phyloP scores from a whole-genome alignment of 2,329 filamentous ascomycete species.

The Didymella keratinophila region DNA sequence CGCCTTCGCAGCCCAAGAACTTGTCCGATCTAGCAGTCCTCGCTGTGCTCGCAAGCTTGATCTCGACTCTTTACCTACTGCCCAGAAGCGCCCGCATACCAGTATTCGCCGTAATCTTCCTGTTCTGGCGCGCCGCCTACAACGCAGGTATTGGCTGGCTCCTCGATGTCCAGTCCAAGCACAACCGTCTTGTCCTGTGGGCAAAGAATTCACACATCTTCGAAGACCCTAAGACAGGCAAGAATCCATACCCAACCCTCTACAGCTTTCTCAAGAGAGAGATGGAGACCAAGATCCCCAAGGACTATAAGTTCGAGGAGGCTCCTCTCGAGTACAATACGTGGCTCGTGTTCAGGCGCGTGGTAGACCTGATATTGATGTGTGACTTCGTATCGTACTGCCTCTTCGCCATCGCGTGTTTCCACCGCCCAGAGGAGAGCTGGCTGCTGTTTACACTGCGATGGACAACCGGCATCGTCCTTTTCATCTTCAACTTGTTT shows the following conservation, averaged over 20 bases:
- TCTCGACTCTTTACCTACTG: constrained; percentile 75
- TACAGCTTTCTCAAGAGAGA: constrained; percentile 87
- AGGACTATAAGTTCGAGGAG: constrained; percentile 91
- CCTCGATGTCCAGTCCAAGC: constrained; percentile 87
- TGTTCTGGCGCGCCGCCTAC: constrained; percentile 92
- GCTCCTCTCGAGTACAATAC: constrained; percentile 99
- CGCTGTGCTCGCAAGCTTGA: constrained; percentile 76
- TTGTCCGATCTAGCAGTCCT: constrained; percentile 84
- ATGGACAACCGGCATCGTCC: constrained; percentile 78
- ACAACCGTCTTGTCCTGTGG: constrained; percentile 86
- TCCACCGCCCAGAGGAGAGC: constrained; percentile 77
- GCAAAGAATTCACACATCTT: constrained; percentile 87
- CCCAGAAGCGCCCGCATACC: constrained; percentile 75
- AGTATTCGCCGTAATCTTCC: constrained; percentile 81
- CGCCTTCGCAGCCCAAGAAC: constrained; percentile 95
- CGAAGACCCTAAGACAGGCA: constrained; percentile 79
- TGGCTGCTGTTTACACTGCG: constrained; percentile 72
- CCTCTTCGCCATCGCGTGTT: constrained; percentile 91
- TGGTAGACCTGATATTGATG: constrained; percentile 97
- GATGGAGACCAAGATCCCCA: constrained; percentile 91
- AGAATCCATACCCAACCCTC: constrained; percentile 81
- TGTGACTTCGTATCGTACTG: constrained; percentile 98
- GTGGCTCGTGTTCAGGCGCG: constrained; percentile 93
- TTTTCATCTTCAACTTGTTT: constrained; percentile 96
- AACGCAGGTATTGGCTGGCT: constrained; percentile 94